Evolutionary conservation across 2,329 filamentous ascomycete genomes (phyloP).

Genomic region (Amauroascus verrucosus): DNA sequence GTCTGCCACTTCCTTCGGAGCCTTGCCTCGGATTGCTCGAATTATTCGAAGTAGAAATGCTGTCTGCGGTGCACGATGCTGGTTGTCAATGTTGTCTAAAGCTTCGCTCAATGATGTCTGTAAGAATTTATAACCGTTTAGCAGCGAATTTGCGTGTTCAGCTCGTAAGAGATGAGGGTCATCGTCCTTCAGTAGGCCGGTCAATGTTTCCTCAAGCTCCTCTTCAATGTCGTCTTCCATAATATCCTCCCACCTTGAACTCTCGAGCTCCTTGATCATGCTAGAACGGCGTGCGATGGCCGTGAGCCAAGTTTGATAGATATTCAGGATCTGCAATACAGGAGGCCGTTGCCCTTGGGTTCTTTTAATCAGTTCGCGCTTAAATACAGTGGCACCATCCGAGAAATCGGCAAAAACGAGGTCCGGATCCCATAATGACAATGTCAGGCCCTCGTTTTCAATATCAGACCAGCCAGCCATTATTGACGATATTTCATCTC

Average conservation of each 20-base stretch:
- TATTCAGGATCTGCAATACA: slow-evolving; percentile 51
- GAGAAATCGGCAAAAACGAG: slow-evolving; percentile 56
- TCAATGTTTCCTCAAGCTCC: slow-evolving; percentile 28
- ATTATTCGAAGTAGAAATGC: slow-evolving; percentile 61
- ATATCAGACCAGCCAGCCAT: slow-evolving; percentile 49
- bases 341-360: slow-evolving; percentile 62
- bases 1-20: slow-evolving; percentile 43
- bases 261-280: slow-evolving; percentile 28
- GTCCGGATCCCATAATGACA: slow-evolving; percentile 57
- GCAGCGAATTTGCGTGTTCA: slow-evolving; percentile 47
- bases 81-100: slow-evolving; percentile 39
- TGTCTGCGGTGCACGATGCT: slow-evolving; percentile 40
- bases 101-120: slow-evolving; percentile 34
- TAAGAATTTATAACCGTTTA: slow-evolving; percentile 49
- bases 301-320: slow-evolving; percentile 64
- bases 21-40: slow-evolving; percentile 59
- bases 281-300: slow-evolving; percentile 48
- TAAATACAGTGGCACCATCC: slow-evolving; percentile 56
- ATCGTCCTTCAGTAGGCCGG: slow-evolving; percentile 53
- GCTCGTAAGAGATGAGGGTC: slow-evolving; percentile 57
- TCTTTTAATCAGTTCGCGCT: slow-evolving; percentile 56
- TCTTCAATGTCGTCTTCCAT: slow-evolving; percentile 33
- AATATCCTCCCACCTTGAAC: slow-evolving; percentile 29
- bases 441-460: slow-evolving; percentile 24
- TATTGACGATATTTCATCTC: slow-evolving; percentile 52